phyloP scores from a whole-genome alignment of 2,329 filamentous ascomycete genomes.

The Emmonsiellopsis sp. region DNA sequence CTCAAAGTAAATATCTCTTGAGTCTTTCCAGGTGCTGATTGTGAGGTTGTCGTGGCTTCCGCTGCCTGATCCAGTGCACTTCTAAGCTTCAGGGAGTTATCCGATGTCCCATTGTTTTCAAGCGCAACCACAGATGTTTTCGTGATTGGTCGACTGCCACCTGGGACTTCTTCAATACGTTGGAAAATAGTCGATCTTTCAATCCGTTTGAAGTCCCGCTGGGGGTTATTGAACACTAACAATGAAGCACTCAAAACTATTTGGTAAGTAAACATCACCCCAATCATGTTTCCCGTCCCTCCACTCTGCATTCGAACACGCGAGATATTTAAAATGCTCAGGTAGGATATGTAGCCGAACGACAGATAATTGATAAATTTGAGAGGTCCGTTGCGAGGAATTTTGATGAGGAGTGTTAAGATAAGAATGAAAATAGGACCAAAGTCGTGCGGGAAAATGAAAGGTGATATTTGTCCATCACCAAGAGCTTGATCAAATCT shows the following conservation, averaged over 20 bases:
- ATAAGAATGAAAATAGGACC: slow-evolving; percentile 28
- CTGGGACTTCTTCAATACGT: slow-evolving; percentile 7
- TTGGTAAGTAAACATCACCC: slow-evolving; percentile 45
- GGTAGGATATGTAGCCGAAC: slow-evolving; percentile 34
- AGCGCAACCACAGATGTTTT: not conserved
- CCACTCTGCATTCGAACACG: slow-evolving; percentile 40
- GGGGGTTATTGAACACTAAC: slow-evolving; percentile 46
- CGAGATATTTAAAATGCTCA: slow-evolving; percentile 35
- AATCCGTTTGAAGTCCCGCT: slow-evolving; percentile 47
- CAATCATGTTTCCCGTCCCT: slow-evolving; percentile 45
- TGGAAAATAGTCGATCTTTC: slow-evolving; percentile 27
- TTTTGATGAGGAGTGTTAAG: slow-evolving; percentile 44
- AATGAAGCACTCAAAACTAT: slow-evolving; percentile 44
- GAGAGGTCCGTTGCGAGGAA: slow-evolving; percentile 23
- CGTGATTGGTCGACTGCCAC: not conserved
- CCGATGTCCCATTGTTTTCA: not conserved
- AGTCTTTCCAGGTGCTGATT: not conserved
- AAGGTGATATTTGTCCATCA: slow-evolving; percentile 21
- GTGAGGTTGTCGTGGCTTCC: not conserved
- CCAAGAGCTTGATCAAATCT: slow-evolving; percentile 18
- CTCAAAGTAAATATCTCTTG: slow-evolving; percentile 25
- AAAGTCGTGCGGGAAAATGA: slow-evolving; percentile 28
- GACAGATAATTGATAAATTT: slow-evolving; percentile 34
- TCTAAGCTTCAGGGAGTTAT: not conserved
- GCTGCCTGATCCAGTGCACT: not conserved